These are phyloP conservation scores for Cokeromyces recurvatus DNA, from an alignment of 371 early-diverging fungal species.

Conservation along the genomic window DNA sequence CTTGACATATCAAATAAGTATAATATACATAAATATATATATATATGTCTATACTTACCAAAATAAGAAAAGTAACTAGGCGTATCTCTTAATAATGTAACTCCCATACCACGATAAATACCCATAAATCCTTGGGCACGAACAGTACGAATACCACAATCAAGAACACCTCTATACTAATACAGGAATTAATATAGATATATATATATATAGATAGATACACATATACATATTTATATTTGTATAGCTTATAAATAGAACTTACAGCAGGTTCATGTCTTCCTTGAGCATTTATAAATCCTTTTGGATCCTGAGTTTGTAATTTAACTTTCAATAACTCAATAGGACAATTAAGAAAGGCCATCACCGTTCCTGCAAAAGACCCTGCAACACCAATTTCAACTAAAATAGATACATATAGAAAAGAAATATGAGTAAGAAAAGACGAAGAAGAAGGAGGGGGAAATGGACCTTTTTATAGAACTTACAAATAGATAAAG, in stretches of 20 bases:
- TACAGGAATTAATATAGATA: no score
- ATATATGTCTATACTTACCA: constrained; percentile 34
- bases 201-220: no score
- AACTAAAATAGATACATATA: constrained; percentile 14
- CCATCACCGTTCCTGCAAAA: constrained; percentile 80
- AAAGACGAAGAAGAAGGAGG: no score
- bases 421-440: not conserved
- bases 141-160: constrained; percentile 72
- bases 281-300: constrained; percentile 30
- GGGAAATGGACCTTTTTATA: no score
- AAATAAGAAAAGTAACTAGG: constrained; percentile 87
- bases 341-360: constrained; percentile 82
- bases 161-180: constrained; percentile 69
- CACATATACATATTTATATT: no score
- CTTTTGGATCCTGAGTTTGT: constrained; percentile 68
- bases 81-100: constrained; percentile 78
- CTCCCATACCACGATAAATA: constrained; percentile 77
- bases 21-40: not conserved
- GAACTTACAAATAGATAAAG: constrained; percentile 24
- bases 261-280: constrained; percentile 46
- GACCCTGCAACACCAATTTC: constrained; percentile 73
- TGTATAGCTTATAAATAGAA: not conserved
- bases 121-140: constrained; percentile 64
- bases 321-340: constrained; percentile 83
- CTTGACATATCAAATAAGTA: constrained; percentile 16